A percentile compares a stretch with the other conserved stretches of the same genome.
phyloP scores from a whole-genome alignment of 108 stramenopile species.

The Nitzschia inconspicua region DNA sequence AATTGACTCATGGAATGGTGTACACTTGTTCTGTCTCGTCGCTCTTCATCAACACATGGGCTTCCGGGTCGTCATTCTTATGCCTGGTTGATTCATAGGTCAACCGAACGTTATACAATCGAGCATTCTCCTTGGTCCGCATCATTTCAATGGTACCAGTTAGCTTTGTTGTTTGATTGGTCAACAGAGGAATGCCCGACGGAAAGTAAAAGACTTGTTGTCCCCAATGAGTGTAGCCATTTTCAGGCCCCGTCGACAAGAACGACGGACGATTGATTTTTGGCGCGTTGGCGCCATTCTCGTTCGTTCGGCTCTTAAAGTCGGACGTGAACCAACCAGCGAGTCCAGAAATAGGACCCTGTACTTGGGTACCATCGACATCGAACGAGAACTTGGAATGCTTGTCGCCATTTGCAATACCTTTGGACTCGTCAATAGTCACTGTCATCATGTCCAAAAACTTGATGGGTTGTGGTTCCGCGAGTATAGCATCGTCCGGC shows the following conservation, averaged over 20 bases:
- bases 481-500: slow-evolving; percentile 71
- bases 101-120: slow-evolving; percentile 86
- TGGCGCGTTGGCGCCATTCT: slow-evolving; percentile 61
- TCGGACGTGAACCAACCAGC: slow-evolving; percentile 98
- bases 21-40: slow-evolving; percentile 64
- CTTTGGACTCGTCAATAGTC: slow-evolving; percentile 88
- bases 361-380: slow-evolving; percentile 45
- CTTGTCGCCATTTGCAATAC: slow-evolving; percentile 54
- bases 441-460: slow-evolving; percentile 90
- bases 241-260: slow-evolving; percentile 91
- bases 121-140: slow-evolving; percentile 84
- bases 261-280: slow-evolving; percentile 74
- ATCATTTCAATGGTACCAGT: slow-evolving; percentile 79
- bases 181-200: slow-evolving; percentile 64
- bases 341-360: slow-evolving; percentile 85
- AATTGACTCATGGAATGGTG: slow-evolving; percentile 61
- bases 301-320: slow-evolving; percentile 84
- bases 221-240: slow-evolving; percentile 98
- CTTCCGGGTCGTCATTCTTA: slow-evolving; percentile 48
- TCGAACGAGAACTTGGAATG: slow-evolving; percentile 70
- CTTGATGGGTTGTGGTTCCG: slow-evolving; percentile 75
- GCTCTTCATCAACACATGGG: slow-evolving; percentile 66
- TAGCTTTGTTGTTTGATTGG: slow-evolving; percentile 71
- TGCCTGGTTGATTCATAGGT: slow-evolving; percentile 34
- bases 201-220: slow-evolving; percentile 93